Evolutionary conservation across 1,139 yeast genomes (phyloP).

Genomic region (Candida mesenterica): DNA sequence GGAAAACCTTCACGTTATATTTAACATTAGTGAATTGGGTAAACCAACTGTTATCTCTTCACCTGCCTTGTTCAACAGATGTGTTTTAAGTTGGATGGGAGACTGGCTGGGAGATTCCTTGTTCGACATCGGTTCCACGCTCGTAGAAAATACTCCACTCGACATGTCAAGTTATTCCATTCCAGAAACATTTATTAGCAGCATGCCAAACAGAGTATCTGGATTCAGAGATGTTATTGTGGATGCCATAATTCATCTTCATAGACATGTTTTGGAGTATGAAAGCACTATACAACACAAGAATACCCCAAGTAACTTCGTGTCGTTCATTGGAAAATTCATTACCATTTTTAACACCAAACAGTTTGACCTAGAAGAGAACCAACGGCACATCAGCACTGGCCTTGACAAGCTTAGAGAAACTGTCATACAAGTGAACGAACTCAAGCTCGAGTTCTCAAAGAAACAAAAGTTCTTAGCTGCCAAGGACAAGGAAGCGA

Average conservation of each 20-base stretch:
- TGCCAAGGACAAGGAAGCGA: slow-evolving; percentile 66
- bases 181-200: slow-evolving; percentile 19
- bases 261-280: slow-evolving; percentile 24
- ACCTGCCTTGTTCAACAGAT: slow-evolving; percentile 88
- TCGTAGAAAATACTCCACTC: slow-evolving; percentile 48
- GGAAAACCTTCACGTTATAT: slow-evolving; percentile 75
- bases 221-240: slow-evolving; percentile 46
- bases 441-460: slow-evolving; percentile 54
- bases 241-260: slow-evolving; percentile 48
- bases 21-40: slow-evolving; percentile 64
- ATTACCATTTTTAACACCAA: slow-evolving; percentile 39
- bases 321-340: slow-evolving; percentile 54
- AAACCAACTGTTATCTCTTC: slow-evolving; percentile 58
- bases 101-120: slow-evolving; percentile 64
- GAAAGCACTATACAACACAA: slow-evolving; percentile 7
- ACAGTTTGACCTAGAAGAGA: slow-evolving; percentile 54
- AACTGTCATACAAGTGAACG: slow-evolving; percentile 71
- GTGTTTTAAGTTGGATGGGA: slow-evolving; percentile 90
- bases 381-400: slow-evolving; percentile 66
- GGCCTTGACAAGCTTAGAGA: slow-evolving; percentile 79
- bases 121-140: slow-evolving; percentile 46
- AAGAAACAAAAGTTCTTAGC: slow-evolving; percentile 50
- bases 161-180: slow-evolving; percentile 40
- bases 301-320: slow-evolving; percentile 57
- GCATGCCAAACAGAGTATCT: slow-evolving; percentile 18